phyloP scores from a whole-genome alignment of 192 early-diverging fungal genomes.

The Entophlyctis helioformis region DNA sequence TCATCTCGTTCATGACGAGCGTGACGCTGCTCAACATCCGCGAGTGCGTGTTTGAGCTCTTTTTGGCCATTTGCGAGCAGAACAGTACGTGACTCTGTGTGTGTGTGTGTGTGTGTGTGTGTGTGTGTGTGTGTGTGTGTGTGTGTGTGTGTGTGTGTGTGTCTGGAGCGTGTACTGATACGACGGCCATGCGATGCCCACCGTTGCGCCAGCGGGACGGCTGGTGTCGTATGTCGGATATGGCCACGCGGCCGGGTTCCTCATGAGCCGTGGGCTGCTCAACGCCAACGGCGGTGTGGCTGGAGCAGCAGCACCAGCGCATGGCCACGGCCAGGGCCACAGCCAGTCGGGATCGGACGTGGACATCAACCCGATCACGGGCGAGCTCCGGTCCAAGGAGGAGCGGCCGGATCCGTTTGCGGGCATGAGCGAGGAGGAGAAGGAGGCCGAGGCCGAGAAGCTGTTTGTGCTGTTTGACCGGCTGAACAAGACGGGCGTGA shows the following conservation, averaged over 20 bases:
- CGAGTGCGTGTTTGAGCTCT: constrained; percentile 46
- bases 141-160: background rate
- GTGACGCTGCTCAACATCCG: constrained; percentile 42
- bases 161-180: background rate
- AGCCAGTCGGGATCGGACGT: background rate
- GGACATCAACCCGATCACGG: constrained; percentile 82
- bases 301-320: background rate
- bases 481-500: constrained; percentile 81
- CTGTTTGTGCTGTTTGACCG: constrained; percentile 91
- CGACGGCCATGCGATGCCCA: background rate
- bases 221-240: constrained; percentile 74
- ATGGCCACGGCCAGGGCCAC: background rate
- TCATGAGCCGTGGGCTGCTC: constrained; percentile 63
- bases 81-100: constrained; percentile 32
- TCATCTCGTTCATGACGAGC: constrained; percentile 63
- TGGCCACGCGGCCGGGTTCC: constrained; percentile 85
- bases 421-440: constrained; percentile 93
- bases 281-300: constrained; percentile 18
- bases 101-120: background rate
- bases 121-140: background rate
- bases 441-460: constrained; percentile 84
- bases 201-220: constrained; percentile 30
- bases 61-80: constrained; percentile 60
- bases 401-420: constrained; percentile 40
- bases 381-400: constrained; percentile 36